Evolutionary conservation across 2,329 filamentous ascomycete genomes (phyloP).

Genomic region (Calonectria leucothoes): DNA sequence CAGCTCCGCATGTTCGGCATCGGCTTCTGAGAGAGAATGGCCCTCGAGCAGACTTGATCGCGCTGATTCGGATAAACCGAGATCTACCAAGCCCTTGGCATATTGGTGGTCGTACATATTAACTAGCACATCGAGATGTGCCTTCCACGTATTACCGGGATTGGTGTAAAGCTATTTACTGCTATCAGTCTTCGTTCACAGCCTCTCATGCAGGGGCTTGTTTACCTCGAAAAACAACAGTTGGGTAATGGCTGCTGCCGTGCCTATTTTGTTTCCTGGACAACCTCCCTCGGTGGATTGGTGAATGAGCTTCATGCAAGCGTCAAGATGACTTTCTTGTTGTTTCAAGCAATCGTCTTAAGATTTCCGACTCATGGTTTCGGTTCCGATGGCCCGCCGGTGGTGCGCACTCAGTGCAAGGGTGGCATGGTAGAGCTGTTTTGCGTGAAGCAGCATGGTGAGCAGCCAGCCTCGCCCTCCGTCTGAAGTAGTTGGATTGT

Average conservation of each 20-base stretch:
- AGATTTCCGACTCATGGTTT: background rate
- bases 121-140: background rate
- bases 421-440: slow-evolving; percentile 11
- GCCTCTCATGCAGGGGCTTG: background rate
- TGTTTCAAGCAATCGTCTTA: background rate
- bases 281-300: background rate
- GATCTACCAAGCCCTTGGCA: background rate
- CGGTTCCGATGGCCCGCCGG: background rate
- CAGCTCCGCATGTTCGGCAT: background rate
- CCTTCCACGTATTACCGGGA: background rate
- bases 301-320: background rate
- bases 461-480: slow-evolving; percentile 18
- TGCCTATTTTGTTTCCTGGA: background rate
- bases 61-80: background rate
- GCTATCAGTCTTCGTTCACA: background rate
- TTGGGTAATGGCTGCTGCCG: background rate
- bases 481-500: background rate
- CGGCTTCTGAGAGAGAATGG: background rate
- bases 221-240: slow-evolving; percentile 8
- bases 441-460: background rate
- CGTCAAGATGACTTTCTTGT: slow-evolving; percentile 3
- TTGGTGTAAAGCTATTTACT: background rate
- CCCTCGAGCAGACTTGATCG: background rate
- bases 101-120: background rate
- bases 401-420: slow-evolving; percentile 13